These are phyloP conservation scores for Candida sojae DNA, from an alignment of 1,139 yeast species.

Conservation along the genomic window DNA sequence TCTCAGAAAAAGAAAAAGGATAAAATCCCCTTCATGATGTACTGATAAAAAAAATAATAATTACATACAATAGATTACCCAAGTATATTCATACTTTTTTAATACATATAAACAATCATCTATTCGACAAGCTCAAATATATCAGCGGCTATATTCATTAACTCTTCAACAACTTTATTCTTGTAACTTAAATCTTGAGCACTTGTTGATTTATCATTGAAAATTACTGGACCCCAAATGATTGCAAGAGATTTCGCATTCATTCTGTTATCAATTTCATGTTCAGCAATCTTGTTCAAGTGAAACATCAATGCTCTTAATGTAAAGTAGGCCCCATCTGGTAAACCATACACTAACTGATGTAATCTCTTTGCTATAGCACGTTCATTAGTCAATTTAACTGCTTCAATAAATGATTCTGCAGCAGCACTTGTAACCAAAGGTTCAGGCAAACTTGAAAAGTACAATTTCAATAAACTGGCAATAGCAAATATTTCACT, in stretches of 20 bases:
- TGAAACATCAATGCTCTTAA: conserved; percentile 83
- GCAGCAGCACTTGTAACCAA: conserved; percentile 60
- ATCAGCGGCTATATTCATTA: conserved; percentile 80
- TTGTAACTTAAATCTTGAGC: conserved; percentile 81
- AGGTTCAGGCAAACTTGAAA: conserved; percentile 71
- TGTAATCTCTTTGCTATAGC: conserved; percentile 75
- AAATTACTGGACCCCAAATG: conserved; percentile 92
- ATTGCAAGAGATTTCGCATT: conserved; percentile 74
- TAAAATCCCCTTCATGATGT: conserved; percentile 18
- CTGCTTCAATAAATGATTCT: conserved; percentile 68
- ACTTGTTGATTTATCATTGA: conserved; percentile 62
- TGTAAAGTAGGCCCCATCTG: conserved; percentile 95
- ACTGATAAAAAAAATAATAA: conserved; percentile 7
- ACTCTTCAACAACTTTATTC: conserved; percentile 80
- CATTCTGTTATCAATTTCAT: conserved; percentile 75
- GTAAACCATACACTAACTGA: conserved; percentile 82
- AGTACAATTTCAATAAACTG: conserved; percentile 67
- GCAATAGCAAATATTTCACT: conserved; percentile 76
- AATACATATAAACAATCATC: not conserved
- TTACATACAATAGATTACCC: not conserved
- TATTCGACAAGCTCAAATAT: conserved; percentile 74
- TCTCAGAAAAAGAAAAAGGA: conserved; percentile 12
- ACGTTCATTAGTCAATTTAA: conserved; percentile 54
- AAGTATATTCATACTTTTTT: not conserved
- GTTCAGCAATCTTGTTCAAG: conserved; percentile 68